Percentiles rank a stretch among this genome's conserved stretches.
These are phyloP conservation scores for Lachnellula willkommii DNA, from an alignment of 2,329 filamentous ascomycete species.

Conservation along the genomic window DNA sequence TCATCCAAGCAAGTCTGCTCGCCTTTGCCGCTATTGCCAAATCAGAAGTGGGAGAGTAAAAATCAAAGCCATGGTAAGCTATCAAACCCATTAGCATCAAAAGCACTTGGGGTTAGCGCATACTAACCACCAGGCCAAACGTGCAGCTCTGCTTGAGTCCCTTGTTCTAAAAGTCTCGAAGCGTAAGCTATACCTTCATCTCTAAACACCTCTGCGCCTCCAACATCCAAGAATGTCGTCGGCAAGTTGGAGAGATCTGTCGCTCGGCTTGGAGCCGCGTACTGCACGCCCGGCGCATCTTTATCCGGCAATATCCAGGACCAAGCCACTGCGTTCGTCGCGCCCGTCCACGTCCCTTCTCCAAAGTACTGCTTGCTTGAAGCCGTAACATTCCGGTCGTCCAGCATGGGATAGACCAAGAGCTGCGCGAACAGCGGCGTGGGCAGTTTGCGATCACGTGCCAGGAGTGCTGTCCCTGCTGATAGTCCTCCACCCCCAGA, in stretches of 20 bases:
- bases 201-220: conserved; percentile 32
- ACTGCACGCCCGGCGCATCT: conserved; percentile 23
- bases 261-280: conserved; percentile 31
- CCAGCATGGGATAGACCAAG: conserved; percentile 39
- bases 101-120: background rate
- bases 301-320: conserved; percentile 28
- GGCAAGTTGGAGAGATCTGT: conserved; percentile 30
- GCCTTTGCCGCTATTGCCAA: background rate
- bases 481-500: conserved; percentile 55
- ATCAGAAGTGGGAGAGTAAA: background rate
- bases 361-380: conserved; percentile 29
- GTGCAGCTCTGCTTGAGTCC: conserved; percentile 33
- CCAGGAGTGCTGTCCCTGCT: conserved; percentile 47
- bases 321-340: conserved; percentile 31
- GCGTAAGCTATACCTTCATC: conserved; percentile 34
- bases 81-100: background rate
- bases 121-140: conserved; percentile 30
- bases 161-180: conserved; percentile 31
- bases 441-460: conserved; percentile 32
- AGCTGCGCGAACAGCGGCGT: conserved; percentile 36
- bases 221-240: conserved; percentile 34
- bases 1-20: background rate
- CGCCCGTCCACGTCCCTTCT: conserved; percentile 31
- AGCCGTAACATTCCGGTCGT: conserved; percentile 33
- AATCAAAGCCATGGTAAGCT: background rate